These are phyloP conservation scores for Macrophomina pseudophaseolina DNA, from an alignment of 2,329 filamentous ascomycete genomes.

Conservation along the genomic window DNA sequence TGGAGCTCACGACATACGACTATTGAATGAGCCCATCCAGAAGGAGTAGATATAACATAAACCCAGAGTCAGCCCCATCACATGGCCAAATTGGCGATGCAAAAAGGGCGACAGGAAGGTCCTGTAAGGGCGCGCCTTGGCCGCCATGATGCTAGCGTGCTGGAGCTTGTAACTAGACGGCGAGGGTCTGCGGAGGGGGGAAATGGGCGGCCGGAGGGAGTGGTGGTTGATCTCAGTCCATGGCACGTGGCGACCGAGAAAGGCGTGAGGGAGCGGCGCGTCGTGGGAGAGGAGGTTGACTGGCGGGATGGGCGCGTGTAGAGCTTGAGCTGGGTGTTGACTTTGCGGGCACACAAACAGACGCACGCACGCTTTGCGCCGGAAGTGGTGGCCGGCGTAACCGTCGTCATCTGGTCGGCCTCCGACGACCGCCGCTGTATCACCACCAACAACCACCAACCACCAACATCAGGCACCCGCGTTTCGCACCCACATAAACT, in stretches of 20 bases:
- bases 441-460: conserved; percentile 21
- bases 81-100: conserved; percentile 83
- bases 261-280: not conserved
- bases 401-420: conserved; percentile 15
- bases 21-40: conserved; percentile 68
- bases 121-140: conserved; percentile 70
- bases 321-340: conserved; percentile 20
- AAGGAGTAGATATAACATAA: conserved; percentile 77
- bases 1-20: conserved; percentile 57
- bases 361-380: not conserved
- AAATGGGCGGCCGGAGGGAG: not conserved
- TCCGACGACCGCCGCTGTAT: conserved; percentile 13
- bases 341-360: conserved; percentile 25
- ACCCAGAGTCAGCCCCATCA: conserved; percentile 70
- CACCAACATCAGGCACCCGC: conserved; percentile 12
- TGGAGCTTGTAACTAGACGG: conserved; percentile 39
- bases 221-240: conserved; percentile 13
- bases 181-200: conserved; percentile 41
- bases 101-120: conserved; percentile 89
- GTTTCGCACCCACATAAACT: not conserved
- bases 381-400: too few species aligned
- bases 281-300: not conserved
- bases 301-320: not conserved
- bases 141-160: conserved; percentile 19
- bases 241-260: conserved; percentile 1